Conservation (phyloP, 2,329 filamentous ascomycete genomes). For the Cladorrhinum sp. region DNA sequence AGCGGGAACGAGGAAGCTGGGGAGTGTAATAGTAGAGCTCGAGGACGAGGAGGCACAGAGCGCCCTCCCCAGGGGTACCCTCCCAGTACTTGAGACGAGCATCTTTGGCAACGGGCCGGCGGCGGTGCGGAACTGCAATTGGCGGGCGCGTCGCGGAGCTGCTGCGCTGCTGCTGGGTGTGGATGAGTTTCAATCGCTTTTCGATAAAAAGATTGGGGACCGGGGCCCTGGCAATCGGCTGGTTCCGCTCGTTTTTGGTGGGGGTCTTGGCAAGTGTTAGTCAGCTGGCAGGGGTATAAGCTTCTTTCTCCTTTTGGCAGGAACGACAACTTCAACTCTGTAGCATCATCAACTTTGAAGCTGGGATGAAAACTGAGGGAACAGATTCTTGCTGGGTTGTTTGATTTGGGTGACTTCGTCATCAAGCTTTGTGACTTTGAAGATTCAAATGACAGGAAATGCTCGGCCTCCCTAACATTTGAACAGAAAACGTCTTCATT, state of each 20-base stretch:
- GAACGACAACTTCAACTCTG: neutral
- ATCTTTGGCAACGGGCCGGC: too few relatives aligned
- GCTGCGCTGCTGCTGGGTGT: neutral
- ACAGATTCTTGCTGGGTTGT: neutral
- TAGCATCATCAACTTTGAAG: neutral
- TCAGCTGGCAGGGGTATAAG: neutral
- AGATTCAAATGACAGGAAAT: too few relatives aligned
- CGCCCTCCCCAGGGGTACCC: conserved; percentile 54
- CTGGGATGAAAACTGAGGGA: neutral
- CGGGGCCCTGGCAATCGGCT: neutral
- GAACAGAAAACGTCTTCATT: too few relatives aligned
- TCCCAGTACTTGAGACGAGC: conserved; percentile 62
- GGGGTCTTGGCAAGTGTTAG: neutral
- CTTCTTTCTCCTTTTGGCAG: neutral
- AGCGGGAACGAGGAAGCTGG: conserved; percentile 70
- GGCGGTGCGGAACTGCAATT: neutral
- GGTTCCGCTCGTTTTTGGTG: neutral
- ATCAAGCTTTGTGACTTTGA: too few relatives aligned
- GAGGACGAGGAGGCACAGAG: conserved; percentile 43
- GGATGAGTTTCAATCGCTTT: conserved; percentile 6
- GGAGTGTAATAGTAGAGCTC: conserved; percentile 54
- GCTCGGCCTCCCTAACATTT: too few relatives aligned
- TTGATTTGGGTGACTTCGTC: too few relatives aligned
- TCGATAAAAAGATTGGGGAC: conserved; percentile 12
- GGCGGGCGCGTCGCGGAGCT: neutral